Percentiles rank a stretch among this genome's conserved stretches.
Conservation (phyloP, 1,139 yeast species). For the Nakaseomyces sp. region DNA sequence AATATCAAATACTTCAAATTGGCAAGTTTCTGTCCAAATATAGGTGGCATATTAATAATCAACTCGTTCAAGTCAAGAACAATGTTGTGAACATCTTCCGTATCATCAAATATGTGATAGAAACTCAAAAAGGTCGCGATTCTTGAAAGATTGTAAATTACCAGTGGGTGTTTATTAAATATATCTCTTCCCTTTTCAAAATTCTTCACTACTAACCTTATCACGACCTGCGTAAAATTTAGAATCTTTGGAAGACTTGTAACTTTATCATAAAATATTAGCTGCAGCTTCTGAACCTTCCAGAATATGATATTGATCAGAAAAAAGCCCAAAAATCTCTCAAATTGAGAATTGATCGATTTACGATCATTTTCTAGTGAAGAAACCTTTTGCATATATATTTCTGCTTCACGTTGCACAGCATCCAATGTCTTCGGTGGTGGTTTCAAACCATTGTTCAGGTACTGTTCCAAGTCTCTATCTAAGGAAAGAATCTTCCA, state of each 20-base stretch:
- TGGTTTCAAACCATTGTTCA: conserved; percentile 18
- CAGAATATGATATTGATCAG: conserved; percentile 20
- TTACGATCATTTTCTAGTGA: conserved; percentile 11
- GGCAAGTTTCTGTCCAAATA: conserved; percentile 31
- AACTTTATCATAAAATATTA: conserved; percentile 20
- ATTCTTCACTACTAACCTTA: conserved; percentile 20
- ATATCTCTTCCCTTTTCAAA: conserved; percentile 10
- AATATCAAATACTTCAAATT: conserved; percentile 33
- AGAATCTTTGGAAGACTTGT: conserved; percentile 17
- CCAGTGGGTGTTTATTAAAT: conserved; percentile 25
- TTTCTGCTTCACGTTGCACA: conserved; percentile 20
- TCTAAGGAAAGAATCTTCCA: conserved; percentile 30
- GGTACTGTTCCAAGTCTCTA: conserved; percentile 26
- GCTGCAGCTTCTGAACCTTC: conserved; percentile 23
- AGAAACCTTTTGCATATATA: conserved; percentile 16
- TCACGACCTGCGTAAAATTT: conserved; percentile 17
- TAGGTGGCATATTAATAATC: conserved; percentile 13
- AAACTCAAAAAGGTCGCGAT: conserved; percentile 23
- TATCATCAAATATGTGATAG: conserved; percentile 19
- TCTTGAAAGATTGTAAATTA: conserved; percentile 18
- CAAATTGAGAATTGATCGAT: conserved; percentile 20
- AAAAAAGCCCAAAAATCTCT: conserved; percentile 20
- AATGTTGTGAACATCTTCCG: conserved; percentile 18
- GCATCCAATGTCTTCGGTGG: conserved; percentile 28
- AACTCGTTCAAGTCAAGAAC: conserved; percentile 21